Evolutionary conservation across 2,329 filamentous ascomycete genomes (phyloP).

Genomic region (Gremmenia infestans): DNA sequence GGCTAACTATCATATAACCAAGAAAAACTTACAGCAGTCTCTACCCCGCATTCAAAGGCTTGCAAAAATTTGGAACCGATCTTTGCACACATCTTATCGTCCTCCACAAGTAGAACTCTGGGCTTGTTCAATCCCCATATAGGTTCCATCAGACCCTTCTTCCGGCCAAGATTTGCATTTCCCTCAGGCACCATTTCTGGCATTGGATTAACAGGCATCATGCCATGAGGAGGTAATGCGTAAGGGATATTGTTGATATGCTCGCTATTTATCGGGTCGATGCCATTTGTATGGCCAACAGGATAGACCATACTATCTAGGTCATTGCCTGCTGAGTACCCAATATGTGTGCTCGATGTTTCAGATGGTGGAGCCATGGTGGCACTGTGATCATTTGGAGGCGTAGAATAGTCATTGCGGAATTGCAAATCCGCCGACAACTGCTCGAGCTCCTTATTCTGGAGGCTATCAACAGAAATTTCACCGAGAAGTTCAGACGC

Average conservation of each 20-base stretch:
- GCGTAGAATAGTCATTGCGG: constrained; percentile 29
- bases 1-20: background rate
- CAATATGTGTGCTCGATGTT: constrained; percentile 40
- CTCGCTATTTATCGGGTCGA: constrained; percentile 90
- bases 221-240: constrained; percentile 62
- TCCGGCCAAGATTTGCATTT: constrained; percentile 34
- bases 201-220: constrained; percentile 41
- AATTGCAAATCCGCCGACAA: constrained; percentile 42
- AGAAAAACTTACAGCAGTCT: constrained; percentile 55
- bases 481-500: constrained; percentile 62
- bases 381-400: constrained; percentile 26
- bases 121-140: constrained; percentile 62
- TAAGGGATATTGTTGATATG: constrained; percentile 95
- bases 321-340: constrained; percentile 44
- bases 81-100: constrained; percentile 61
- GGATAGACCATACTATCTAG: constrained; percentile 79
- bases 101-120: constrained; percentile 86
- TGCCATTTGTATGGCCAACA: constrained; percentile 83
- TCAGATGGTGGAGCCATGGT: constrained; percentile 39
- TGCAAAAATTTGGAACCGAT: constrained; percentile 65
- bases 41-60: constrained; percentile 61
- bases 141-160: constrained; percentile 37
- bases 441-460: constrained; percentile 61
- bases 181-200: constrained; percentile 38
- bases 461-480: constrained; percentile 59